These are phyloP conservation scores for Mucor lusitanicus DNA, from an alignment of 371 early-diverging fungal genomes.

Conservation along the genomic window DNA sequence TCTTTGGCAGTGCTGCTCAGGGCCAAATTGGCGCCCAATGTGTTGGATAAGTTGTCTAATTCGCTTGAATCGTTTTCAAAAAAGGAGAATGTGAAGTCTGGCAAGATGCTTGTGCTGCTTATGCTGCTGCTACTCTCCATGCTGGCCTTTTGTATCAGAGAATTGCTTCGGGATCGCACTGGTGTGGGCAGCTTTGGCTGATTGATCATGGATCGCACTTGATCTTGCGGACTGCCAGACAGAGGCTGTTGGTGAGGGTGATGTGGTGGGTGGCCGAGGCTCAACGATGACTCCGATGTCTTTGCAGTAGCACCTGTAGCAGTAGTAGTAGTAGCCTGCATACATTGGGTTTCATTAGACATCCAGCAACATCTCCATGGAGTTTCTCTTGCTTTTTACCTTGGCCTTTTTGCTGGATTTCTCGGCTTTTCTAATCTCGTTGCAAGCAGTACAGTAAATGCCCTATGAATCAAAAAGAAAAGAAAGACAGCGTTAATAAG, in stretches of 20 bases:
- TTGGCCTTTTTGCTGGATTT: constrained; percentile 28
- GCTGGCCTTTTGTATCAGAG: background rate
- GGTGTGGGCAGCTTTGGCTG: constrained; percentile 16
- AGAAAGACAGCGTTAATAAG: background rate
- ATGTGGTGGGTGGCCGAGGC: background rate
- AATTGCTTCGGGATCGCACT: constrained; percentile 16
- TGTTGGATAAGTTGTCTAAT: constrained; percentile 17
- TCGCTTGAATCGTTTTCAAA: constrained; percentile 24
- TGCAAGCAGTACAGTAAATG: constrained; percentile 47
- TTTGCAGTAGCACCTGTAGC: background rate
- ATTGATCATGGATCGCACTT: background rate
- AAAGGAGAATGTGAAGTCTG: constrained; percentile 22
- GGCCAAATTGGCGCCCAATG: constrained; percentile 19
- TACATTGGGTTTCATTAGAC: background rate
- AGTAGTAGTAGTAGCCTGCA: background rate
- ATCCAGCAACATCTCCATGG: background rate
- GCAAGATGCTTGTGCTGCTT: constrained; percentile 3
- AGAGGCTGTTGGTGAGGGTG: background rate
- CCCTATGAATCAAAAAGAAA: constrained; percentile 27
- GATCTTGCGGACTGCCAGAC: background rate
- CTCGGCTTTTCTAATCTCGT: constrained; percentile 39
- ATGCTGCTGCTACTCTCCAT: constrained; percentile 4
- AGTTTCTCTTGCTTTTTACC: constrained; percentile 3
- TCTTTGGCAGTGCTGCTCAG: background rate
- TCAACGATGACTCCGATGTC: background rate